phyloP scores from a whole-genome alignment of 2,329 filamentous ascomycete genomes.

The Botrytis cinerea region DNA sequence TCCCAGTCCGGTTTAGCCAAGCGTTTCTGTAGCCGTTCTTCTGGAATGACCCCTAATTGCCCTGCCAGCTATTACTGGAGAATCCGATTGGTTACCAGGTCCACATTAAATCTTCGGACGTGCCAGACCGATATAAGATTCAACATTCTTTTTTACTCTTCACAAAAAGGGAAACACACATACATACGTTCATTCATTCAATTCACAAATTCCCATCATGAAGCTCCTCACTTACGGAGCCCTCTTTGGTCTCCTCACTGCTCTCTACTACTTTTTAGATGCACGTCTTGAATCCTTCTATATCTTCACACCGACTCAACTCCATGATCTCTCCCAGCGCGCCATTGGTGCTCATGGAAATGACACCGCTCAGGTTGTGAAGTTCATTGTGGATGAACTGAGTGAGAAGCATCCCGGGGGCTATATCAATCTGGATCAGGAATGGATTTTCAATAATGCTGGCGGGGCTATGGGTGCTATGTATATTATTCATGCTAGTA shows the following conservation, averaged over 20 bases:
- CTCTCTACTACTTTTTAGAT: constrained; percentile 58
- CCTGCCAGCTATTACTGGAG: background rate
- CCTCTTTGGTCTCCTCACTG: constrained; percentile 55
- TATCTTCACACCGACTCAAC: constrained; percentile 69
- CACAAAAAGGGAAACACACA: background rate
- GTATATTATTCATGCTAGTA: constrained; percentile 86
- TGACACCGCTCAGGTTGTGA: constrained; percentile 68
- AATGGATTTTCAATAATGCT: constrained; percentile 92
- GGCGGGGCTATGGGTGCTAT: constrained; percentile 90
- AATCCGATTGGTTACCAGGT: constrained; percentile 9
- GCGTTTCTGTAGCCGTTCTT: background rate
- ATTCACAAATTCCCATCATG: constrained; percentile 16
- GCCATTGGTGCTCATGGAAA: constrained; percentile 71
- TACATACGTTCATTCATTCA: too few species aligned
- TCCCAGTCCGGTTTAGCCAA: too few species aligned
- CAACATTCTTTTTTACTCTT: background rate
- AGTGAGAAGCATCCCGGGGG: constrained; percentile 49
- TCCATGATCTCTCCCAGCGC: constrained; percentile 67
- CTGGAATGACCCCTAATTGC: background rate
- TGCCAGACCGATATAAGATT: constrained; percentile 4
- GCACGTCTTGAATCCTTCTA: constrained; percentile 61
- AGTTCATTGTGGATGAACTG: constrained; percentile 70
- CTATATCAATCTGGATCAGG: constrained; percentile 69
- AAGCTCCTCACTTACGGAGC: constrained; percentile 49
- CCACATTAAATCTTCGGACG: constrained; percentile 4